A percentile compares a stretch with the other conserved stretches of the same genome.
These are phyloP conservation scores for Leishmania turanica DNA, from an alignment of 208 protist species.

Conservation along the genomic window DNA sequence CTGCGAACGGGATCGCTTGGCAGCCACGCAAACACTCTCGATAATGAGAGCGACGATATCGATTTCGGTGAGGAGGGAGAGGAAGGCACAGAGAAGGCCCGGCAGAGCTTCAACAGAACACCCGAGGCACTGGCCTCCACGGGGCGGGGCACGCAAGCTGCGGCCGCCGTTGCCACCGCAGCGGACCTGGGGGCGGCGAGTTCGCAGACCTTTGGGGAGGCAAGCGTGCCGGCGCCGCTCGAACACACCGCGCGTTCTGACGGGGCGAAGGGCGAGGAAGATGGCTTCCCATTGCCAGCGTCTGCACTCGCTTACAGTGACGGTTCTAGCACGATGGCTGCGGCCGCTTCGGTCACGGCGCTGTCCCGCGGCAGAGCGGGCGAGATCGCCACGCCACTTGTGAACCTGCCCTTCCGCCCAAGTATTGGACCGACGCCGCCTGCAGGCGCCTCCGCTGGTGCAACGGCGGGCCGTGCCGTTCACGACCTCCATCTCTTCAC, in stretches of 20 bases:
- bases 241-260: conserved; percentile 15
- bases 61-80: not conserved
- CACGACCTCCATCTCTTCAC: conserved; percentile 21
- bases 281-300: not conserved
- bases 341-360: not conserved
- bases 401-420: not conserved
- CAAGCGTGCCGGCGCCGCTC: not conserved
- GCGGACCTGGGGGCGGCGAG: not conserved
- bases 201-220: not conserved
- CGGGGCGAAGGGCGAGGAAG: not conserved
- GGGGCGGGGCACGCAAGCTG: not conserved
- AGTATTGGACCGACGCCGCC: not conserved
- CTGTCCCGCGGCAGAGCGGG: not conserved
- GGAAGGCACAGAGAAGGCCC: conserved; percentile 1
- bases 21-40: not conserved
- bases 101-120: conserved; percentile 8
- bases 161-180: not conserved
- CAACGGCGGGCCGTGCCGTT: not conserved
- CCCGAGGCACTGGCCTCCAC: conserved; percentile 1
- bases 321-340: not conserved
- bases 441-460: not conserved
- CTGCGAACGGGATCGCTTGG: not conserved
- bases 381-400: not conserved
- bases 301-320: not conserved
- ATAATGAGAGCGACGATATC: not conserved